Conservation (phyloP, 495 filamentous ascomycete species). For the Astrothelium macrocarpum region DNA sequence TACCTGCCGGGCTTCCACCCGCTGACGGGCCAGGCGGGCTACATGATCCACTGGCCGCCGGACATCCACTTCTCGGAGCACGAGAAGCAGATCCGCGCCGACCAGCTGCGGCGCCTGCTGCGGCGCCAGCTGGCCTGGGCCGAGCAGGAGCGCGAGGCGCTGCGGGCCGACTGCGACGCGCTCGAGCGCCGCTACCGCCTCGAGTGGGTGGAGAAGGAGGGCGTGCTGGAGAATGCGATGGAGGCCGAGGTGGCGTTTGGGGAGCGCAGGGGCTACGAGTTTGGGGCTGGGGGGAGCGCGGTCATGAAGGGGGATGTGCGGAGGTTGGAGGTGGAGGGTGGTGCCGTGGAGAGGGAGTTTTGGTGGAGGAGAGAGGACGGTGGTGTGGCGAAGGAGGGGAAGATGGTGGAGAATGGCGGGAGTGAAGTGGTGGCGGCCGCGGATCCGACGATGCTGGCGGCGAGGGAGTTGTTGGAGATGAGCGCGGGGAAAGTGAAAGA, state of each 20-base stretch:
- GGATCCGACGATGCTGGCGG: background rate
- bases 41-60: slow-evolving; percentile 38
- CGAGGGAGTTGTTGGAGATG: slow-evolving; percentile 1
- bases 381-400: background rate
- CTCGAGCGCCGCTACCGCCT: slow-evolving; percentile 58
- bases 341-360: background rate
- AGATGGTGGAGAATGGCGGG: background rate
- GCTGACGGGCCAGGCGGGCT: slow-evolving; percentile 33
- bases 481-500: background rate
- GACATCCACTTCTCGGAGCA: slow-evolving; percentile 61
- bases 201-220: slow-evolving; percentile 81
- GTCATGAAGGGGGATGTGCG: background rate
- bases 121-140: slow-evolving; percentile 75
- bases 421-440: background rate
- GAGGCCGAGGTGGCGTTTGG: slow-evolving; percentile 42
- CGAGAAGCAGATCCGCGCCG: slow-evolving; percentile 59
- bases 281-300: background rate
- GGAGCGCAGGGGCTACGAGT: background rate
- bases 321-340: background rate
- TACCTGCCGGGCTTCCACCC: slow-evolving; percentile 29
- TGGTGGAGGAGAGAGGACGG: background rate
- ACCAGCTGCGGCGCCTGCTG: slow-evolving; percentile 62
- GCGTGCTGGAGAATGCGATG: slow-evolving; percentile 49
- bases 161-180: slow-evolving; percentile 50
- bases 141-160: slow-evolving; percentile 53